Percentiles rank a stretch among this genome's conserved stretches.
Evolutionary conservation across 2,329 filamentous ascomycete genomes (phyloP).

Genomic region (Trichoderma afroharzianum): DNA sequence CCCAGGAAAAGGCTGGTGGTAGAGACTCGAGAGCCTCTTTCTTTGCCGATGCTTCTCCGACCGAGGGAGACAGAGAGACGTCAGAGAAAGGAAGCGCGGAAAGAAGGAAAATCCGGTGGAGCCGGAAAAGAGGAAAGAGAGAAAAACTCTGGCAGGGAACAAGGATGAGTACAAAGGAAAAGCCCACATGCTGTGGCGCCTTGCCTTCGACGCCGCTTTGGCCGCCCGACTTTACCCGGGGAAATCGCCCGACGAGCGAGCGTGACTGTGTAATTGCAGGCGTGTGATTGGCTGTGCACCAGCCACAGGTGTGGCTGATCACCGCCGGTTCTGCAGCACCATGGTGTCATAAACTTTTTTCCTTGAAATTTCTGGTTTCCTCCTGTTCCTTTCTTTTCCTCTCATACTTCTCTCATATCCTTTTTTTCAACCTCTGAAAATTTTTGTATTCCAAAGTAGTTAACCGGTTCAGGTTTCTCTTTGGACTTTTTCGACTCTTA

Average conservation of each 20-base stretch:
- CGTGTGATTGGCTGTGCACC: conserved; percentile 35
- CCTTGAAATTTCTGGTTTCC: conserved; percentile 19
- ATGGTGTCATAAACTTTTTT: conserved; percentile 41
- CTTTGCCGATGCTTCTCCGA: conserved; percentile 21
- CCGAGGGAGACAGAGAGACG: neutral
- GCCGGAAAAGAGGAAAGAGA: neutral
- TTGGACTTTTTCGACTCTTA: conserved; percentile 17
- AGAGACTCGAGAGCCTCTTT: neutral
- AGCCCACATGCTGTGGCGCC: neutral
- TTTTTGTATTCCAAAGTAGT: conserved; percentile 19
- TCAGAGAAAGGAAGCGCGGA: neutral
- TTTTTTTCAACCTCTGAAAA: conserved; percentile 1
- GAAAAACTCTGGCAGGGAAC: neutral
- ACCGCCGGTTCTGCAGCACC: conserved; percentile 20
- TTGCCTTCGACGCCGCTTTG: neutral
- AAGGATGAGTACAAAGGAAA: neutral
- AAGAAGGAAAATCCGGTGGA: conserved; percentile 14
- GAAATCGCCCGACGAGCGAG: conserved; percentile 20
- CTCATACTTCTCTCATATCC: conserved; percentile 21
- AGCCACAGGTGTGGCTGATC: conserved; percentile 30
- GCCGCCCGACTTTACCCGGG: conserved; percentile 36
- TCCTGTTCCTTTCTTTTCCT: neutral
- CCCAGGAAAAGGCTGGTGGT: neutral
- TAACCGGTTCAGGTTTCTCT: conserved; percentile 10
- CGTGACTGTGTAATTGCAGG: conserved; percentile 32